Percentiles rank a stretch among this genome's conserved stretches.
These are phyloP conservation scores for Fusarium circinatum DNA, from an alignment of 2,329 filamentous ascomycete genomes.

Conservation along the genomic window DNA sequence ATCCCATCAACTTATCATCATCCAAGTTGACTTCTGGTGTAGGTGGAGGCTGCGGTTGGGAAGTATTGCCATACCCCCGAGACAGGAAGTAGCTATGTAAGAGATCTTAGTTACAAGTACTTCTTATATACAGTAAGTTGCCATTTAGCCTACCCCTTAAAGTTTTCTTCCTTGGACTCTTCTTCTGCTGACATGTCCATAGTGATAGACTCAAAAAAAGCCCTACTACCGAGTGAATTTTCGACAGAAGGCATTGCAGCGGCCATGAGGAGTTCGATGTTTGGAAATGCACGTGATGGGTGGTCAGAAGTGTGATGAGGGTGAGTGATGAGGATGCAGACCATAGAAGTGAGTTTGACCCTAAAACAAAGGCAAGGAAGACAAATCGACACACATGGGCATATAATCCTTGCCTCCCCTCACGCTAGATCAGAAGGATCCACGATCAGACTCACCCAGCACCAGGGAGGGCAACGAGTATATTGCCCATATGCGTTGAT, in stretches of 20 bases:
- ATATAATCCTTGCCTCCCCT: not conserved
- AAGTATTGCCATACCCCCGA: fast-evolving
- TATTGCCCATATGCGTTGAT: not conserved
- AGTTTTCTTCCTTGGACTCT: fast-evolving
- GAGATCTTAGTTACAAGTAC: no score
- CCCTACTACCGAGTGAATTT: no score
- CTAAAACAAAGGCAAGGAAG: not conserved
- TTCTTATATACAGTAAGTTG: no score
- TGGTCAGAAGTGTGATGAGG: not conserved
- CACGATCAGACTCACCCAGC: not conserved
- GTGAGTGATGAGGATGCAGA: not conserved
- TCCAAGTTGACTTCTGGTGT: not conserved
- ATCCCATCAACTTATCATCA: not conserved
- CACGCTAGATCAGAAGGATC: not conserved
- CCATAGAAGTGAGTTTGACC: no score
- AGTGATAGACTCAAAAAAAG: no score
- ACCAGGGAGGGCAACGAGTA: not conserved
- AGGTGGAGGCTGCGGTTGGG: not conserved
- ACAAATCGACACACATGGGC: not conserved
- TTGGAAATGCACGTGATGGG: no score
- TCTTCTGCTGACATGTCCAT: fast-evolving
- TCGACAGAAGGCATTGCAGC: no score
- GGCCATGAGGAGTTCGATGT: no score
- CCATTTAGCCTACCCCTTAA: no score
- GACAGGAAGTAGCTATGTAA: not conserved